Evolutionary conservation across 345 rosid genomes (phyloP).

Genomic region (Moringa oleifera): DNA sequence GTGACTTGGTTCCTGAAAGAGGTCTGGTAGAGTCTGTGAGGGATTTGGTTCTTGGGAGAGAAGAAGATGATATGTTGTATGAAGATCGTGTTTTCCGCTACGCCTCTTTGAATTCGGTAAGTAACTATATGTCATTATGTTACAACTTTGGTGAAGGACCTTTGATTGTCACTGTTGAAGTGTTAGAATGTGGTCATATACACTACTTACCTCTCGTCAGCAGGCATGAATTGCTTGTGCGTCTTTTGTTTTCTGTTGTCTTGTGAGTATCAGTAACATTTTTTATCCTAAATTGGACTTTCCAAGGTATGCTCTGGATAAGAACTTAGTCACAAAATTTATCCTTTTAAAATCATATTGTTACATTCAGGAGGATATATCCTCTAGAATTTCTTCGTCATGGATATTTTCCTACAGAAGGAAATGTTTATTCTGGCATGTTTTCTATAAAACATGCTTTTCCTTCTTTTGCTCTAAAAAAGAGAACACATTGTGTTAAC

Average conservation of each 20-base stretch:
- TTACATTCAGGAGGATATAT: too few species aligned
- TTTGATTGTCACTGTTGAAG: not conserved
- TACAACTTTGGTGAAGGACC: not conserved
- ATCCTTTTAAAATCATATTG: too few species aligned
- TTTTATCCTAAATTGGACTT: too few species aligned
- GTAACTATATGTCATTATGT: constrained; percentile 10
- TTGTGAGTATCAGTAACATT: too few species aligned
- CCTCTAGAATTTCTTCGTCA: too few species aligned
- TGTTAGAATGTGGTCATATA: not conserved
- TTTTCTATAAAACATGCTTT: too few species aligned
- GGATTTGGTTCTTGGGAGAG: constrained; percentile 70
- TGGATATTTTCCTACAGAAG: too few species aligned
- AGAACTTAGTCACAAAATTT: too few species aligned
- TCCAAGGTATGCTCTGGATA: too few species aligned
- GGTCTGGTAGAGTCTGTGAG: constrained; percentile 64
- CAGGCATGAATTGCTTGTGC: not conserved
- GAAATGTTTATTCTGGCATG: too few species aligned
- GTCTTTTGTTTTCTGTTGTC: not conserved
- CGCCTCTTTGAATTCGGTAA: constrained; percentile 77
- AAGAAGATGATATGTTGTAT: constrained; percentile 76
- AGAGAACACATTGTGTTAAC: too few species aligned
- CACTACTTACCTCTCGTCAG: not conserved
- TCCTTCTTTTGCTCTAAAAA: too few species aligned
- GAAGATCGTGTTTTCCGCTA: constrained; percentile 86
- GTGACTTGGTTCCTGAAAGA: constrained; percentile 40